Base-by-base conservation (phyloP, 2,329 filamentous ascomycete genomes). In the Nemania abortiva region DNA sequence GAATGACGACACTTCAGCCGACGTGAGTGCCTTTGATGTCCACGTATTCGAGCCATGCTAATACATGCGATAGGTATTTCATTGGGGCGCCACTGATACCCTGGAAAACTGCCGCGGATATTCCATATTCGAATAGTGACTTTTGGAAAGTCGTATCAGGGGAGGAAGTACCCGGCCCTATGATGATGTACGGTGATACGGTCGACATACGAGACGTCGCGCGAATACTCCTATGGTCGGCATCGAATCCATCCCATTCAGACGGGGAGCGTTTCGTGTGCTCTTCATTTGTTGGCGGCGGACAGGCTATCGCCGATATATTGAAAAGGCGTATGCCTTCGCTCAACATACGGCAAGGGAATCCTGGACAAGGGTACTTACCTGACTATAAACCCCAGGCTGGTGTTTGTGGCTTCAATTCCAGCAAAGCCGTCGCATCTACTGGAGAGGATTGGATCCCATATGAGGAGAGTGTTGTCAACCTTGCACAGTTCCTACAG, bases 401-500 rank as follows among this genome's bases (percentile, higher is more conserved):
- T 11, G 69, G 60, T 10, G 59, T 61, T 11, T 31, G 69, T 3
- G 73, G 69, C 13, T 79, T 76, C 27, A 74, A 78, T 57, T 70
- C 70, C 2, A 72, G 63, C 27, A 81, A 81, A 66, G 75, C 76
- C 0, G 70, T 75, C 6, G 65, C 63, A 65, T 70, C 71, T 11
- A 78, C 77, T 1, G 78, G 77, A 0, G 69, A 76, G 70, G 74
- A 75, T 5, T 82, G 77, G 71, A 80, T 78, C 4, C 75, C 77
- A 6, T 78, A 78, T 57, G 76, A 79, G 65, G 70, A 77, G 63
- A 76, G 66, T 31, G 69, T 76, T 27, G 7, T 73, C 3, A 72
- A 76, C 42, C 66, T 73, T 20, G 70, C 74, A 37, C 59, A 62
- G 31, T 72, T 72, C 15, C 10, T 77, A 4, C 39, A 65, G 45